Conservation (phyloP, 371 early-diverging fungal species). For the Caulochytrium protostelioides region DNA sequence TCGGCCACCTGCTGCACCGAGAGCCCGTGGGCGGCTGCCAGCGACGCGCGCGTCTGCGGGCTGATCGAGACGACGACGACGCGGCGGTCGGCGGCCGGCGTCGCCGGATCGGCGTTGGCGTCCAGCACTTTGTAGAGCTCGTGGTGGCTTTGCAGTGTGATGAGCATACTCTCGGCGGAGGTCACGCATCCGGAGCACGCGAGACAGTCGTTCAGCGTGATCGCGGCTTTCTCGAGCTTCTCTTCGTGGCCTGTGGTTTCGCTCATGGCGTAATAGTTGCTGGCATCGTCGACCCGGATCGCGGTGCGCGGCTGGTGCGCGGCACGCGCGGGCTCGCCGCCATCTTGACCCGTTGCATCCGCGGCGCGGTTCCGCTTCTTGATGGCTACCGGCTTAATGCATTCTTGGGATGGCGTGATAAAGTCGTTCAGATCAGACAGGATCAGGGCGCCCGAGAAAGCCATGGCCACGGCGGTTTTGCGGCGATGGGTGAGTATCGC, state of each 20-base stretch:
- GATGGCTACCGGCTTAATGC: slow-evolving; percentile 76
- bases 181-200: slow-evolving; percentile 97
- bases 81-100: slow-evolving; percentile 19
- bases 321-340: no score
- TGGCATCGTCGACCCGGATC: slow-evolving; percentile 25
- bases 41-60: slow-evolving; percentile 75
- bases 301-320: slow-evolving; percentile 2
- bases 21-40: slow-evolving; percentile 63
- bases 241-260: slow-evolving; percentile 52
- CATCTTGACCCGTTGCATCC: slow-evolving; percentile 18
- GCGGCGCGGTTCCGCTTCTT: slow-evolving; percentile 31
- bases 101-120: slow-evolving; percentile 22
- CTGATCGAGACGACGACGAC: slow-evolving; percentile 59
- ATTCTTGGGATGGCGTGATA: slow-evolving; percentile 82
- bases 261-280: slow-evolving; percentile 48
- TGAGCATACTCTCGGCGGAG: slow-evolving; percentile 80
- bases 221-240: slow-evolving; percentile 59
- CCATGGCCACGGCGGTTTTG: no score
- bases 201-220: slow-evolving; percentile 82
- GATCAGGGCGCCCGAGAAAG: slow-evolving; percentile 49
- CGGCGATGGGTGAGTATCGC: no score
- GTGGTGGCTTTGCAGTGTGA: slow-evolving; percentile 71
- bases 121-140: slow-evolving; percentile 55
- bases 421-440: slow-evolving; percentile 87
- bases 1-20: slow-evolving; percentile 32